Conservation (phyloP, 257 asterid species). For the Striga asiatica region DNA sequence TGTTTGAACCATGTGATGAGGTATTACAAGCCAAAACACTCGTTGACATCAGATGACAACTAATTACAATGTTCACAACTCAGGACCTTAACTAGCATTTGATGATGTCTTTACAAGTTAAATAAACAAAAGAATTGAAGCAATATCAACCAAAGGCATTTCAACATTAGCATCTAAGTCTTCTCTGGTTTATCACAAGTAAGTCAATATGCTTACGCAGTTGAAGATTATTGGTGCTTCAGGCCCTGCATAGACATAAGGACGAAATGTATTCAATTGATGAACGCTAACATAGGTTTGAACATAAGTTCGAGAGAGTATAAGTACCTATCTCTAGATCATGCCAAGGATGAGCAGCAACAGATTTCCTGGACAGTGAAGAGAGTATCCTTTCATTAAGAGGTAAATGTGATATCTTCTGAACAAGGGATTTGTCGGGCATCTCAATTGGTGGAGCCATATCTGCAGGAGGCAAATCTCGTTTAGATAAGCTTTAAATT, state of each 20-base stretch:
- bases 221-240: constrained; percentile 73
- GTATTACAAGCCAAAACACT: background rate
- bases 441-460: constrained; percentile 62
- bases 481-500: too few relatives aligned
- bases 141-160: background rate
- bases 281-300: background rate
- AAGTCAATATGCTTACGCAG: constrained; percentile 48
- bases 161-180: background rate
- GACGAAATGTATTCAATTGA: background rate
- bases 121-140: background rate
- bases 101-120: background rate
- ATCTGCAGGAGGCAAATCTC: constrained; percentile 21
- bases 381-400: constrained; percentile 83
- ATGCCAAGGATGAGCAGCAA: constrained; percentile 99
- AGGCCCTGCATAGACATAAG: constrained; percentile 61
- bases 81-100: background rate
- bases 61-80: constrained; percentile 1
- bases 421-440: constrained; percentile 18
- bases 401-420: constrained; percentile 39
- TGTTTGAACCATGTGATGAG: background rate
- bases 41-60: background rate
- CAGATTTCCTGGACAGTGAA: constrained; percentile 69
- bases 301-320: background rate
- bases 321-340: constrained; percentile 86
- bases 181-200: constrained; percentile 4